A percentile compares a stretch with the other conserved stretches of the same genome.
Conservation (phyloP, 2,329 filamentous ascomycete species). For the Trichoderma hamatum region DNA sequence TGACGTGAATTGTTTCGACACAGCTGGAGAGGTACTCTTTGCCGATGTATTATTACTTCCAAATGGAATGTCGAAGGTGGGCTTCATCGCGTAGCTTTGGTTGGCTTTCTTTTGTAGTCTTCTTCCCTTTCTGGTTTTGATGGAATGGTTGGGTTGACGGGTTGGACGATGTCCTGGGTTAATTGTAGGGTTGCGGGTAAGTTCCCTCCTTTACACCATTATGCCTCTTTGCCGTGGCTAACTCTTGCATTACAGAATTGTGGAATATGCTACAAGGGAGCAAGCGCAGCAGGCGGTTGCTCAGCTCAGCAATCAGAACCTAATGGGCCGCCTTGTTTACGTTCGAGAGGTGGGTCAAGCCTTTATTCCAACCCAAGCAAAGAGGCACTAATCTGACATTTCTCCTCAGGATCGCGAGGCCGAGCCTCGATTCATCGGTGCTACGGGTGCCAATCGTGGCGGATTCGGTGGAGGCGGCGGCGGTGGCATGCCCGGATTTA, state of each 20-base stretch:
- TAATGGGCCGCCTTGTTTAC: conserved; percentile 98
- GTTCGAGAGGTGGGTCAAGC: conserved; percentile 79
- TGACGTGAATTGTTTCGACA: conserved; percentile 43
- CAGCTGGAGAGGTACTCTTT: conserved; percentile 98
- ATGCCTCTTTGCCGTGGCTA: not conserved
- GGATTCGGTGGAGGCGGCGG: conserved; percentile 57
- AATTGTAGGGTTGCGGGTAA: conserved; percentile 99
- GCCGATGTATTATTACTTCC: conserved; percentile 99
- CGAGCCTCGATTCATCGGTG: conserved; percentile 91
- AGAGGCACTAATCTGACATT: not conserved
- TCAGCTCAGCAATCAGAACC: conserved; percentile 97
- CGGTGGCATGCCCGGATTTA: conserved; percentile 54
- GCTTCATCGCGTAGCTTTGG: conserved; percentile 86
- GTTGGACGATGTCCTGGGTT: conserved; percentile 82
- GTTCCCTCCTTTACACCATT: conserved; percentile 43
- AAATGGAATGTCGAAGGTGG: conserved; percentile 99
- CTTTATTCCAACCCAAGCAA: not conserved
- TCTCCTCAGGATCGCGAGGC: conserved; percentile 83
- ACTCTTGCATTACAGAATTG: conserved; percentile 68
- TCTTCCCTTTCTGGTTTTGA: conserved; percentile 68
- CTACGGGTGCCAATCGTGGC: conserved; percentile 64
- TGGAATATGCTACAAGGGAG: conserved; percentile 99
- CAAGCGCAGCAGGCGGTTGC: conserved; percentile 97
- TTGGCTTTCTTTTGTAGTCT: conserved; percentile 77
- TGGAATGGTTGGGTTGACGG: conserved; percentile 98